Evolutionary conservation across 176 grass and related monocot genomes (phyloP).

Genomic region (Themeda triandra): DNA sequence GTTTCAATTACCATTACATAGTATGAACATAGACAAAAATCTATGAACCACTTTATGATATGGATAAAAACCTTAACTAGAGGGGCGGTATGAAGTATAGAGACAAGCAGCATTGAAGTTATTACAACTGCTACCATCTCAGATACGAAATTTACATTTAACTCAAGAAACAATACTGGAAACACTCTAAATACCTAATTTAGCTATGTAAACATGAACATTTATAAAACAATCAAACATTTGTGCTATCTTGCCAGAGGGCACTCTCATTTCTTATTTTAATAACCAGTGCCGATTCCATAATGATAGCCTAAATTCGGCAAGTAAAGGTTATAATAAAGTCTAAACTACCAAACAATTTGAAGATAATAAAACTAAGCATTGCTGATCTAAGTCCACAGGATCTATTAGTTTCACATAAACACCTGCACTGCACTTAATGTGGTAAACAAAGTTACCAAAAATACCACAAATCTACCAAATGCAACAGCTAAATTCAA

Average conservation of each 20-base stretch:
- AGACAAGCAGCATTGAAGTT: background rate
- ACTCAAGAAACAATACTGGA: background rate
- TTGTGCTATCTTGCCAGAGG: background rate
- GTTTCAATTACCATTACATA: background rate
- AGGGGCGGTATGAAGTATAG: background rate
- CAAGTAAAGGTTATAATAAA: background rate
- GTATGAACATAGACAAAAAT: background rate
- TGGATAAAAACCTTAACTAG: no score
- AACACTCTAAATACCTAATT: background rate
- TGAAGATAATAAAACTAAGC: background rate
- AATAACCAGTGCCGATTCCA: background rate
- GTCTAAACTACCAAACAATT: background rate
- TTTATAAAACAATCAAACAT: background rate
- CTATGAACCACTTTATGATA: no score
- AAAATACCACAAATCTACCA: background rate
- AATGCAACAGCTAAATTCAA: background rate
- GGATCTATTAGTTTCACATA: conserved; percentile 6
- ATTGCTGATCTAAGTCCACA: background rate
- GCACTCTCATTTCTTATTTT: background rate
- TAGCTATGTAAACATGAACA: conserved; percentile 9
- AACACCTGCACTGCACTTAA: background rate
- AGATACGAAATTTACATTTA: background rate
- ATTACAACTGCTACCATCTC: background rate
- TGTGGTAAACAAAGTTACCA: background rate
- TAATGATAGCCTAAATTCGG: background rate